phyloP scores from a whole-genome alignment of 1,284 basidiomycete species.

The Trametes sp. region DNA sequence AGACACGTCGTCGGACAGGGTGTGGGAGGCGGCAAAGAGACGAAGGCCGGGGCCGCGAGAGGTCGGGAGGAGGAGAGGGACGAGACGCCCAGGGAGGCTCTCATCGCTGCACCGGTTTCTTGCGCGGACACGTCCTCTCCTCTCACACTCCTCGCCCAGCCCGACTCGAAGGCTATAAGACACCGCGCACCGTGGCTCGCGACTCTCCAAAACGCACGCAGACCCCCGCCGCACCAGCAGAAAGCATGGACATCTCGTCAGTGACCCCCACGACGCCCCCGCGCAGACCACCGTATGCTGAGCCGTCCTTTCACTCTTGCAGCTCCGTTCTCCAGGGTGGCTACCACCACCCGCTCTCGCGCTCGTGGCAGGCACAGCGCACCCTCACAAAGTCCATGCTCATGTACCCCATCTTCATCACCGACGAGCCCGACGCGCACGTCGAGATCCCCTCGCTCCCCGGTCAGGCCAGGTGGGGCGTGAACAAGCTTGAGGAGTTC shows the following conservation, averaged over 20 bases:
- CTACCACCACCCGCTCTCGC: slow-evolving; percentile 88
- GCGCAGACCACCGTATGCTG: background rate
- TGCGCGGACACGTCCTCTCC: slow-evolving; percentile 14
- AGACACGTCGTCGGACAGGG: slow-evolving; percentile 18
- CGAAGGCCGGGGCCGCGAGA: slow-evolving; percentile 17
- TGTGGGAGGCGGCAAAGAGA: slow-evolving; percentile 21
- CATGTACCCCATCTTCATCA: slow-evolving; percentile 98
- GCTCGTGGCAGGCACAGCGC: slow-evolving; percentile 83
- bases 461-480: slow-evolving; percentile 92
- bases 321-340: slow-evolving; percentile 91
- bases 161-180: slow-evolving; percentile 4
- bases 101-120: slow-evolving; percentile 15
- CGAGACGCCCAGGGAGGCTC: slow-evolving; percentile 13
- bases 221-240: background rate
- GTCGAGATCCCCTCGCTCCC: slow-evolving; percentile 82
- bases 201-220: background rate
- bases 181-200: background rate
- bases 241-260: slow-evolving; percentile 37
- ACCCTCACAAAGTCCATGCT: slow-evolving; percentile 90
- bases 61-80: slow-evolving; percentile 4
- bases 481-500: slow-evolving; percentile 92
- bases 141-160: slow-evolving; percentile 12
- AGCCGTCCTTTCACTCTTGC: background rate
- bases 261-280: slow-evolving; percentile 9
- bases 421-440: slow-evolving; percentile 88